phyloP scores from a whole-genome alignment of 108 stramenopile species.

The Asterionellopsis glacialis region DNA sequence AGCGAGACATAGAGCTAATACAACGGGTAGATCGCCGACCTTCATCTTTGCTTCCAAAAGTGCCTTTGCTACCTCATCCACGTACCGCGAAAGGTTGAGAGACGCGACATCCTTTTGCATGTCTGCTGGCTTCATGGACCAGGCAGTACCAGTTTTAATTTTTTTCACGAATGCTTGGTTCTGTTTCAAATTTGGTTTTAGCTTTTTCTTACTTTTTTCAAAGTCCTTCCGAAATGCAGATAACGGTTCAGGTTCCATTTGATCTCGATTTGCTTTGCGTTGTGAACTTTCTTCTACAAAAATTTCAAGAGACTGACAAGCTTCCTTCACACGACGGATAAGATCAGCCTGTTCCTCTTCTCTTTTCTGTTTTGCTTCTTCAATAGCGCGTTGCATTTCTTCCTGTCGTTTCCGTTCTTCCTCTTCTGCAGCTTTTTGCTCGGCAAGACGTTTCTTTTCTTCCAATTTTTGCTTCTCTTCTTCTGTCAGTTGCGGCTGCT shows the following conservation, averaged over 20 bases:
- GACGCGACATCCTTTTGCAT: conserved; percentile 66
- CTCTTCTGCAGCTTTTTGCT: conserved; percentile 22
- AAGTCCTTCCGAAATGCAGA: conserved; percentile 39
- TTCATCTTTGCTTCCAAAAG: conserved; percentile 69
- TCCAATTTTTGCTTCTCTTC: not conserved
- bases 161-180: conserved; percentile 96
- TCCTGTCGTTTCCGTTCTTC: conserved; percentile 30
- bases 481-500: no score
- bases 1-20: conserved; percentile 55
- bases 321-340: conserved; percentile 16
- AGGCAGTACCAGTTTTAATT: conserved; percentile 67
- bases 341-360: conserved; percentile 20
- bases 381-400: conserved; percentile 18
- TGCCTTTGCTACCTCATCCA: conserved; percentile 90
- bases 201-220: conserved; percentile 64
- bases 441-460: not conserved
- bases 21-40: conserved; percentile 50
- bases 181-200: conserved; percentile 95
- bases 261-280: conserved; percentile 21
- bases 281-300: conserved; percentile 8
- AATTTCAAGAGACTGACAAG: conserved; percentile 23
- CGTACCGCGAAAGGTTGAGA: conserved; percentile 89
- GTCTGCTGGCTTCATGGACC: conserved; percentile 49
- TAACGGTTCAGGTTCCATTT: conserved; percentile 11
- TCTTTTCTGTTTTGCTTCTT: conserved; percentile 12